Base-by-base conservation (phyloP, 768 basidiomycete species). In the Rhodotorula graminis region DNA sequence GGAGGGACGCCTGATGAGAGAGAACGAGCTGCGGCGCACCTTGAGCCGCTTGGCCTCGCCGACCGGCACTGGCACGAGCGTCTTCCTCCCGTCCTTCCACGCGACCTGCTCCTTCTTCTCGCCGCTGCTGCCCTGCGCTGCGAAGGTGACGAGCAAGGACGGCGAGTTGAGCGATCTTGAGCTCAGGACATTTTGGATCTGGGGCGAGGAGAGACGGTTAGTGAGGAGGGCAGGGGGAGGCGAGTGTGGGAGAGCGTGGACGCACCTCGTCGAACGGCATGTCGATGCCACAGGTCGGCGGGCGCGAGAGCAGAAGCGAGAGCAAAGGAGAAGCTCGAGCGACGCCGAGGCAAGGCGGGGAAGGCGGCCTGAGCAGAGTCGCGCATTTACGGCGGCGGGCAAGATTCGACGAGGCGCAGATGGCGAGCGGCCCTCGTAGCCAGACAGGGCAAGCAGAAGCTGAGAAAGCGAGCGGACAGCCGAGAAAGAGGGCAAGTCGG, bases 1-100 rank as follows among this genome's bases (percentile, higher is more conserved):
- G n/a, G n/a, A n/a, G n/a, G n/a, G n/a, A n/a, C n/a, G n/a, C n/a
- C n/a, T n/a, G n/a, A n/a, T n/a, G n/a, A n/a, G 42, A 52, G 52
- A 55, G 18, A 25, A n/a, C 23, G 29, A 31, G 6, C n/a, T n/a
- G n/a, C 56, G 9, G 5, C 62, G 49, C 33, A 64, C 50, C 52
- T 37, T 40, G 14, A 64, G 8, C 40, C 61, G 12, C 53, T 14
- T 31, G 55, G 46, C 19, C 64, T 65, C 64, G 0, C 55, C 55
- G 11, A 44, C 44, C 14, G 56, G 40, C 3, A 65, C 46, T 0
- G 56, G 65, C 25, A 50, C 31, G 31, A 66, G 65, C 15, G 42
- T 31, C 57, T 49, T 59, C 47, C 46, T 50, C 37, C 65, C 57
- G 15, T 16, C 47, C 15, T 33, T 33, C 65, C 65, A 66, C 21